Evolutionary conservation across 176 grass and related monocot species (phyloP), one percentile per base, ranked within the genome.

Genomic region (Ampelocalamus luodianensis): DNA sequence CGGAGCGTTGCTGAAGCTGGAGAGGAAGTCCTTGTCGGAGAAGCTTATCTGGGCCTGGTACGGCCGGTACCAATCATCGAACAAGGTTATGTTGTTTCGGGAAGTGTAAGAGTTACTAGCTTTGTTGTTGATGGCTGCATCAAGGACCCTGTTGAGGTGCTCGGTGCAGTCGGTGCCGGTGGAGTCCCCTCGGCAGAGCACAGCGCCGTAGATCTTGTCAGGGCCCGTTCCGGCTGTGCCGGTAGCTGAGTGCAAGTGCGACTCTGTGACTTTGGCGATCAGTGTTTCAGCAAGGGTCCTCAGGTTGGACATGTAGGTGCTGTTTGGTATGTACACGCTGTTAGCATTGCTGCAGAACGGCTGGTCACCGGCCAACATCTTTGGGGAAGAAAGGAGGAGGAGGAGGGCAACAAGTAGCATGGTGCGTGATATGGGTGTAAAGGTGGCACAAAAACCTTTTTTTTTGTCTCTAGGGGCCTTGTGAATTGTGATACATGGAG

Each of bases 151-250:
- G 24, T 6, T 27, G 82, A 89, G 44, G 65, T 51, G 82, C 37
- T 62, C 22, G 27, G 36, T 39, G 71, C 90, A 95, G 73, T 63
- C 24, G 23, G 79, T 8, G 12, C 23, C 6, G 10, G 67, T 69
- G 48, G 42, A 8, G 70, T 95, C 93, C 82, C 90, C 59, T 10
- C 88, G 93, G 76, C 93, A 92, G 70, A 92, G 88, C 73, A 76
- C 73, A 53, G 69, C 59, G 64, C 83, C 88, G 18, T 85, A 92
- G 32, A 89, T 86, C 74, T 32, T 65, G 48, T 85, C 46, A 2
- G 85, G 72, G 39, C 62, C 50, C 1, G 50, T n/a, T 5, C 88
- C 93, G 46, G 65, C 37, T 4, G 11, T 77, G 68, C 85, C 82
- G 3, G 86, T 79, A 22, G 85, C 82, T 39, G 89, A 92, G 54